A percentile compares a stretch with the other conserved stretches of the same genome.
Conservation (phyloP, 164 flowering plant species). For the Hamamelis virginiana region DNA sequence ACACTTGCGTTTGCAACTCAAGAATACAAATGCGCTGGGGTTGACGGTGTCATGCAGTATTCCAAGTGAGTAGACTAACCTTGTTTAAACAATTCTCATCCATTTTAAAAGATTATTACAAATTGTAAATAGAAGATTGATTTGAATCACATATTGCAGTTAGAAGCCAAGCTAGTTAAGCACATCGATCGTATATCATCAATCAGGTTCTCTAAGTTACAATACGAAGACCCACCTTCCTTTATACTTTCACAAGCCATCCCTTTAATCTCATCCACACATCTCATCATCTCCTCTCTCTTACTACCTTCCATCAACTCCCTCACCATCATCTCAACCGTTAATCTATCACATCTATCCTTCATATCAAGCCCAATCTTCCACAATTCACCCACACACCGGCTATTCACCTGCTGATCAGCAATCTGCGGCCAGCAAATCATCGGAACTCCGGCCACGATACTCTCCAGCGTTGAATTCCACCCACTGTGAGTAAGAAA, state of each 20-base stretch:
- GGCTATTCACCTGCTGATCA: conserved; percentile 22
- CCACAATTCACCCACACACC: conserved; percentile 20
- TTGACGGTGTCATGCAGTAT: too few species aligned
- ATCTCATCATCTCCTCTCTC: not conserved
- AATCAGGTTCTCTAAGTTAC: not conserved
- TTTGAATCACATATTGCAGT: too few species aligned
- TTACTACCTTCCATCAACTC: conserved; percentile 4
- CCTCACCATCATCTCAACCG: conserved; percentile 10
- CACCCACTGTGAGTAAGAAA: conserved; percentile 16
- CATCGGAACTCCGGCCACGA: conserved; percentile 16
- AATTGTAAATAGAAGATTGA: too few species aligned
- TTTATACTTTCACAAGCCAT: conserved; percentile 2
- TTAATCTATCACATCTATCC: conserved; percentile 16
- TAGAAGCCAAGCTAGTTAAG: too few species aligned
- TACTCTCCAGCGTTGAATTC: conserved; percentile 17
- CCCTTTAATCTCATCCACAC: not conserved
- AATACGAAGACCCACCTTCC: conserved; percentile 6
- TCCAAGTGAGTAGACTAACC: too few species aligned
- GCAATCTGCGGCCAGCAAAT: conserved; percentile 21
- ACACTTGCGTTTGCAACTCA: too few species aligned
- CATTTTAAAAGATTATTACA: too few species aligned
- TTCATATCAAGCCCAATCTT: conserved; percentile 27
- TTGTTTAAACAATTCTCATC: too few species aligned
- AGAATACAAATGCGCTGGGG: too few species aligned
- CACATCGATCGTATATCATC: too few species aligned